Conservation (phyloP, 179 eudicot species). For the Corrigiola litoralis region DNA sequence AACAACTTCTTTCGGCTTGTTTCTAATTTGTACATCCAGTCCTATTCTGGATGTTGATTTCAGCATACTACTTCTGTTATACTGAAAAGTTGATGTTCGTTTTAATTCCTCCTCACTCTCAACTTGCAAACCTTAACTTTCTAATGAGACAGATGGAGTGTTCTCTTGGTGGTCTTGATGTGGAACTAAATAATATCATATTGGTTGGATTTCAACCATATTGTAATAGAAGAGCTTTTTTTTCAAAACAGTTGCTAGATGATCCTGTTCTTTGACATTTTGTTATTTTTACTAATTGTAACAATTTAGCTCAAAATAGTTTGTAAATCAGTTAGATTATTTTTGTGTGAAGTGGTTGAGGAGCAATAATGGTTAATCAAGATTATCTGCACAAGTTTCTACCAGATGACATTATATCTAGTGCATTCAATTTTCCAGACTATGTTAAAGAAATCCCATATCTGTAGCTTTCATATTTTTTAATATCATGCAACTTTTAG, state of each 20-base stretch:
- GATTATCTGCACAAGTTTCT: constrained; percentile 3
- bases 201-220: constrained; percentile 1
- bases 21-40: neutral
- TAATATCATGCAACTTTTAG: neutral
- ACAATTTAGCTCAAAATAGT: neutral
- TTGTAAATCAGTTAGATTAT: neutral
- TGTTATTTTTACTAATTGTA: neutral
- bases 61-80: too few species aligned
- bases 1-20: neutral
- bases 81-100: too few species aligned
- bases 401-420: constrained; percentile 6
- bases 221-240: neutral
- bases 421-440: constrained; percentile 9
- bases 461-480: constrained; percentile 9
- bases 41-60: constrained; percentile 10
- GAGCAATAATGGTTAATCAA: neutral
- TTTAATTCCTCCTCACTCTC: too few species aligned
- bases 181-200: too few species aligned
- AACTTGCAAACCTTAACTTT: too few species aligned
- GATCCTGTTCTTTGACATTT: neutral
- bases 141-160: too few species aligned
- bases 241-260: neutral
- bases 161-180: too few species aligned
- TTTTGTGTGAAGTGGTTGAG: constrained; percentile 15
- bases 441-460: constrained; percentile 11